Percentiles rank a stretch among this genome's conserved stretches.
phyloP scores from a whole-genome alignment of 148 eudicot genomes.

The Selenicereus undatus region DNA sequence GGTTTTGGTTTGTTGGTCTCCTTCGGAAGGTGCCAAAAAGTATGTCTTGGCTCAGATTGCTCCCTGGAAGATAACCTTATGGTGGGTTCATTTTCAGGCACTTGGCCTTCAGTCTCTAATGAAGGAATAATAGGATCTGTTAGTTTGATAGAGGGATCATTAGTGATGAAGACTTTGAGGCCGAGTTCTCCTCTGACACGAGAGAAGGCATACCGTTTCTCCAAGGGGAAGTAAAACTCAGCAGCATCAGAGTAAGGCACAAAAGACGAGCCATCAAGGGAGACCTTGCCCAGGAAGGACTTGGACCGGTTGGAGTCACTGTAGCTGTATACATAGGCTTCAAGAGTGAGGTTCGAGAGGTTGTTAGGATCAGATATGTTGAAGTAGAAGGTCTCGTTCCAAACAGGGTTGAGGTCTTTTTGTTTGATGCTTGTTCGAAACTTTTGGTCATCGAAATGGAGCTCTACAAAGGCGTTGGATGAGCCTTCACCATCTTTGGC shows the following conservation, averaged over 20 bases:
- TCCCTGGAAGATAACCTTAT: conserved; percentile 24
- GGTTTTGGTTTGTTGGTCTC: conserved; percentile 17
- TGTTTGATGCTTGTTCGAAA: conserved; percentile 66
- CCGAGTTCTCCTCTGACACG: conserved; percentile 83
- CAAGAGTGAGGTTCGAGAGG: conserved; percentile 50
- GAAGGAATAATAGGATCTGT: conserved; percentile 40
- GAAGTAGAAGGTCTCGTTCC: conserved; percentile 87
- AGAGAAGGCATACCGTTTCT: conserved; percentile 56
- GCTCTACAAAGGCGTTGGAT: conserved; percentile 71
- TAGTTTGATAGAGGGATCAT: conserved; percentile 43
- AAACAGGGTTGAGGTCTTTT: conserved; percentile 68
- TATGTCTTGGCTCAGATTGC: conserved; percentile 32
- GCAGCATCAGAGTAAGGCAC: conserved; percentile 70
- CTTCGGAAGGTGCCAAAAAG: conserved; percentile 37
- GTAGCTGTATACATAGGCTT: conserved; percentile 60
- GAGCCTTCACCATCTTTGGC: conserved; percentile 77
- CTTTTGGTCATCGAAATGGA: conserved; percentile 63
- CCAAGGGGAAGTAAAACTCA: conserved; percentile 69
- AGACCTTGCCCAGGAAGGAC: conserved; percentile 67
- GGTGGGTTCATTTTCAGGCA: conserved; percentile 11
- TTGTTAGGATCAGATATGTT: conserved; percentile 56
- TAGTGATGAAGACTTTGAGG: conserved; percentile 62
- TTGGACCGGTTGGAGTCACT: conserved; percentile 31
- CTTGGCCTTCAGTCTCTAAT: conserved; percentile 34
- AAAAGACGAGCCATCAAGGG: conserved; percentile 56